phyloP scores from a whole-genome alignment of 495 filamentous ascomycete genomes.

The Podospora anserina region DNA sequence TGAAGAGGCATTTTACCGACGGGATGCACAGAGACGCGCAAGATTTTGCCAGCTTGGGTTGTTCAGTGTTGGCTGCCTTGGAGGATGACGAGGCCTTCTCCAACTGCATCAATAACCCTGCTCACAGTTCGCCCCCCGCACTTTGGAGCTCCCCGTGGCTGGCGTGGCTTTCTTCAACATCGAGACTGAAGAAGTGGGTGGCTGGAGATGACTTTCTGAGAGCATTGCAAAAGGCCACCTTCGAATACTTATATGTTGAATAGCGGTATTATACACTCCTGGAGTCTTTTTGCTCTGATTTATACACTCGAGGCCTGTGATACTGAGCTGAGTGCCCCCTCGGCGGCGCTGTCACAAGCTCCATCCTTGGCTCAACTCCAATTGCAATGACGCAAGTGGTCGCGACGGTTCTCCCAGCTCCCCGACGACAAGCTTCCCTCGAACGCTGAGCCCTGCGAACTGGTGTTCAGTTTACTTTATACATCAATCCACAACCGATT shows the following conservation, averaged over 20 bases:
- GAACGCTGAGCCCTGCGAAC: neutral
- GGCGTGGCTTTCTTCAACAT: neutral
- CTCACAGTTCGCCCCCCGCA: neutral
- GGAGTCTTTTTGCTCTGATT: neutral
- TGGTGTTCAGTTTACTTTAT: neutral
- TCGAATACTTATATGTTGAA: neutral
- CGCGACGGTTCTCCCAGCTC: constrained; percentile 13
- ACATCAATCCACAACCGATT: neutral
- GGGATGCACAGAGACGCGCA: neutral
- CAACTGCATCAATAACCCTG: constrained; percentile 3
- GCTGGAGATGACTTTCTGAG: neutral
- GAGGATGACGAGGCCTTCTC: neutral
- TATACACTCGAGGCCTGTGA: neutral
- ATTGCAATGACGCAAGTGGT: constrained; percentile 27
- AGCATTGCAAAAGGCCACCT: neutral
- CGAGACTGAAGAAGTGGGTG: neutral
- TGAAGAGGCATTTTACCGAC: no score
- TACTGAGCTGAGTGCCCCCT: neutral
- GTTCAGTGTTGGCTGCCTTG: neutral
- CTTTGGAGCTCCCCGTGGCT: neutral
- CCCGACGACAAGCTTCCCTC: neutral
- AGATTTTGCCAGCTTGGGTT: neutral
- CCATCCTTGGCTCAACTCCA: neutral
- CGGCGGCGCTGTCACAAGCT: neutral
- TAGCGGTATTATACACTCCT: neutral